Base-by-base conservation (phyloP, 345 rosid species). In the Erodium maritimum region DNA sequence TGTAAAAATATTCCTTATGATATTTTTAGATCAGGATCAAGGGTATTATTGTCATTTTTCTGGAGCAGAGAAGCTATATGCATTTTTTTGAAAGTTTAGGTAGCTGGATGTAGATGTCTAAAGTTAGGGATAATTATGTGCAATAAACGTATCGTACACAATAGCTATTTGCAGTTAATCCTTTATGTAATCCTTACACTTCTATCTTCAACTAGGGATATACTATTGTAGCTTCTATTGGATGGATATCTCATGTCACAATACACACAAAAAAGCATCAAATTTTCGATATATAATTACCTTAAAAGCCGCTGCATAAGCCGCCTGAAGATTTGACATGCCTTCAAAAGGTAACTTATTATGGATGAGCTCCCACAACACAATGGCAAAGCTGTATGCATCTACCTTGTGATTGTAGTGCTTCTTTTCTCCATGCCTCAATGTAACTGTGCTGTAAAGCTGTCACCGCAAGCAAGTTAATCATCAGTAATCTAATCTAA, bases 221-320 rank as follows among this genome's bases (percentile, higher is more conserved):
- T 29, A 0, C 5, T 29, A 29, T 29, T 11, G 9, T 29, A 21
- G 19, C 21, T 13, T 23, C 23, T 16, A 33, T n/a, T 19, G 53
- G 55, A 50, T 7, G 48, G 17, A 60, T 3, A 2, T 19, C 11
- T 4, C 1, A 29, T 29, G 4, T 29, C 5, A 0, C 37, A 29
- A 29, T 29, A 4, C 9, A 0, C 9, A 11, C 37, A 29, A 1
- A 29, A 11, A 29, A 29, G 8, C 9, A 29, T 29, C 37, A 0
- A 11, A 29, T 11, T 29, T 25, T 29, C 37, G 9, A 29, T 60
- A 58, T 10, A 52, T 1, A 16, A 23, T 16, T 69, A 89, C 99
- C 96, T 90, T 93, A 61, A 93, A 93, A 42, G 99, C 99, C 57
- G 99, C 99, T 11, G 99, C 99, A 76, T 93, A 93, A 23, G 99